Conservation (phyloP, 306 rosid species). For the Medicago lupulina region DNA sequence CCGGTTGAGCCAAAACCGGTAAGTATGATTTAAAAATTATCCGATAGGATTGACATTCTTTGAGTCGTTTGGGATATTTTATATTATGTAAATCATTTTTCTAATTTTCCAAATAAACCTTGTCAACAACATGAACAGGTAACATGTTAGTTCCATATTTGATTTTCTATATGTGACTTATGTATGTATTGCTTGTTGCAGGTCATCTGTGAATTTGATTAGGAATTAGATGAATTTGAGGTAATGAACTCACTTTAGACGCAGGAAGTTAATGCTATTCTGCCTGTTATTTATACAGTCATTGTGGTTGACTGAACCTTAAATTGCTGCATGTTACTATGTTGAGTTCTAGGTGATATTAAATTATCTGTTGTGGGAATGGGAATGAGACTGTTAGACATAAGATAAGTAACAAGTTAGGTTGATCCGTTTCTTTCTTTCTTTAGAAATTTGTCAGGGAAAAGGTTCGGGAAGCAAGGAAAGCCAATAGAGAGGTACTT, state of each 20-base stretch:
- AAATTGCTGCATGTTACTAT: too few species aligned
- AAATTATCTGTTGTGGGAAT: neutral
- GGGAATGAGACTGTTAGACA: slow-evolving; percentile 20
- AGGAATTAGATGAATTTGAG: slow-evolving; percentile 90
- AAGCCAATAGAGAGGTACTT: slow-evolving; percentile 70
- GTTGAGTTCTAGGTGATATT: slow-evolving; percentile 30
- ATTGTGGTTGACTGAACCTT: neutral
- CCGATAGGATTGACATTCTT: slow-evolving; percentile 8
- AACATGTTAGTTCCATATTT: neutral
- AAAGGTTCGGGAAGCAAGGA: slow-evolving; percentile 82
- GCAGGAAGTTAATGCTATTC: slow-evolving; percentile 12
- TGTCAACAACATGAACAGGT: too few species aligned
- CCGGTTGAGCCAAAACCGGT: slow-evolving; percentile 86
- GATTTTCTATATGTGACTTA: slow-evolving; percentile 12
- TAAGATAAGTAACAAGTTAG: neutral
- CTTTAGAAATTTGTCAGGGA: slow-evolving; percentile 78
- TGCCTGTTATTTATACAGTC: slow-evolving; percentile 25
- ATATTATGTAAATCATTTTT: too few species aligned
- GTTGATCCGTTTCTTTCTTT: slow-evolving; percentile 20
- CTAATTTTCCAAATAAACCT: too few species aligned
- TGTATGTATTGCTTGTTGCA: slow-evolving; percentile 48
- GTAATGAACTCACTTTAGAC: slow-evolving; percentile 45
- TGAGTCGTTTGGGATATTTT: too few species aligned
- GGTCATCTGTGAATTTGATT: slow-evolving; percentile 87
- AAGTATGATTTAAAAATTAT: slow-evolving; percentile 33